These are phyloP conservation scores for Backusella westeae DNA, from an alignment of 192 early-diverging fungal species.

Conservation along the genomic window DNA sequence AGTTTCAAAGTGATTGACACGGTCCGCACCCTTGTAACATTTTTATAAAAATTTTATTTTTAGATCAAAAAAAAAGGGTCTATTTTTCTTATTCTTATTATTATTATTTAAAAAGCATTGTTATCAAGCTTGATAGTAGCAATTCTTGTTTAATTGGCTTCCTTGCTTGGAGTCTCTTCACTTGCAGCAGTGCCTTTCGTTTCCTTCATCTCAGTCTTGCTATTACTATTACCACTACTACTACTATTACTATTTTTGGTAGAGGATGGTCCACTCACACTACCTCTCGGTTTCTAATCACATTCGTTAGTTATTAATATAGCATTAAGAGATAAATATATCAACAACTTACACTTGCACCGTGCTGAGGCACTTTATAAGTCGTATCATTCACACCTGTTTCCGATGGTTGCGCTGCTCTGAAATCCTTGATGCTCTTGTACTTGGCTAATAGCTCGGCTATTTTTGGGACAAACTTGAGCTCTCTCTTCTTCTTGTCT, in stretches of 20 bases:
- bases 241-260: neutral
- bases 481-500: conserved; percentile 61
- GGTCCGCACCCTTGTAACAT: too few relatives aligned
- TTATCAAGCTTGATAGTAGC: too few relatives aligned
- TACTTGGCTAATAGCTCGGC: neutral
- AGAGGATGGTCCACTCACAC: neutral
- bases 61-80: too few relatives aligned
- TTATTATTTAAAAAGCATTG: too few relatives aligned
- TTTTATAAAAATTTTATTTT: too few relatives aligned
- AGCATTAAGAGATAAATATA: neutral
- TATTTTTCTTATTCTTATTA: too few relatives aligned
- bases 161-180: too few relatives aligned
- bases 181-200: too few relatives aligned
- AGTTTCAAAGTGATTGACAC: too few relatives aligned
- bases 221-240: too few relatives aligned
- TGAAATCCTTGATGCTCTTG: neutral
- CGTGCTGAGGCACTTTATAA: conserved; percentile 27
- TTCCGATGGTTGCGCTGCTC: neutral
- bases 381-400: conserved; percentile 2
- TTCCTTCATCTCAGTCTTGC: too few relatives aligned
- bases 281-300: neutral
- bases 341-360: neutral
- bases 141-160: too few relatives aligned
- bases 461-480: neutral
- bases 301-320: neutral